A percentile compares a stretch with the other conserved stretches of the same genome.
Evolutionary conservation across 768 basidiomycete species (phyloP).

Genomic region (Podaxis sp.): DNA sequence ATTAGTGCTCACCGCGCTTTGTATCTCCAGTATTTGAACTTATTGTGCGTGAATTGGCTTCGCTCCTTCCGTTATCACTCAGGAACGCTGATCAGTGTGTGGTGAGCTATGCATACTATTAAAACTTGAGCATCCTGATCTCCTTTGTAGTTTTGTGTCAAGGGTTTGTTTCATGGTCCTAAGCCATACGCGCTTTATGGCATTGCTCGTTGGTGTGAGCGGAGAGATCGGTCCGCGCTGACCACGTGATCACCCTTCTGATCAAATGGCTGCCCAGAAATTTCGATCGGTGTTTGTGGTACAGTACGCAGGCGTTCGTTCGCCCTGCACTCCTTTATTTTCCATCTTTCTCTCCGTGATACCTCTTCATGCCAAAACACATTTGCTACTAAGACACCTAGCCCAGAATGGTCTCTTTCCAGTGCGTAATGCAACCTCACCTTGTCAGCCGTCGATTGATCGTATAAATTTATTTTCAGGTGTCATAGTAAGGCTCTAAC

Average conservation of each 20-base stretch:
- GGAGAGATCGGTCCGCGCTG: not conserved
- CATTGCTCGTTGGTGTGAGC: too few species aligned
- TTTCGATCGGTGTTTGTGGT: not conserved
- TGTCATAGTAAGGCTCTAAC: slow-evolving; percentile 60
- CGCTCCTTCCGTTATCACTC: too few species aligned
- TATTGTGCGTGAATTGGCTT: too few species aligned
- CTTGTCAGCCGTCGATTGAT: not conserved
- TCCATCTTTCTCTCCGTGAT: not conserved
- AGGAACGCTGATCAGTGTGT: too few species aligned
- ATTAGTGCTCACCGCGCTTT: too few species aligned
- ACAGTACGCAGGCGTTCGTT: not conserved
- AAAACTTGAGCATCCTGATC: too few species aligned
- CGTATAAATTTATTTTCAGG: slow-evolving; percentile 34
- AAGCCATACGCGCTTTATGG: too few species aligned
- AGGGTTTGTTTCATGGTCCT: too few species aligned
- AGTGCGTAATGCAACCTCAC: slow-evolving; percentile 22
- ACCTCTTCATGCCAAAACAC: not conserved
- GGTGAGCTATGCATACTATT: too few species aligned
- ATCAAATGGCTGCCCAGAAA: not conserved
- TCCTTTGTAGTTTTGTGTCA: too few species aligned
- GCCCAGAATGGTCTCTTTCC: slow-evolving; percentile 31
- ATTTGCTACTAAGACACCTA: not conserved
- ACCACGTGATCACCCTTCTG: not conserved
- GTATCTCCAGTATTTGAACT: too few species aligned
- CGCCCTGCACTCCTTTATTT: not conserved